Evolutionary conservation across 2,329 filamentous ascomycete species (phyloP).

Genomic region (Ustulina deusta): DNA sequence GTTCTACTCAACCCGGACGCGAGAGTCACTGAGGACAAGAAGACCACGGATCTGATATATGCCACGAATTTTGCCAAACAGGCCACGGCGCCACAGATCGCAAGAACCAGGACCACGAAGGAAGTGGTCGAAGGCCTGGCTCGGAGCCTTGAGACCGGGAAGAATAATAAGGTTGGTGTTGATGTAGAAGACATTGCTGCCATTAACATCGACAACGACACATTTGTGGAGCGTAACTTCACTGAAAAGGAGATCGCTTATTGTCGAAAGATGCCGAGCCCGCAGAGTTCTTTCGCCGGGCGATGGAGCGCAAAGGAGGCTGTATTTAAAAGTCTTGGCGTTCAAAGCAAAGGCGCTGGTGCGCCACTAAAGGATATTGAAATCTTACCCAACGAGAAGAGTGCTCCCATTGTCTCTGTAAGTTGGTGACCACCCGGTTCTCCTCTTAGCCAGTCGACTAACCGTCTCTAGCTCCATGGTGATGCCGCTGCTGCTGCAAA

Average conservation of each 20-base stretch:
- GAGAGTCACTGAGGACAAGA: conserved; percentile 87
- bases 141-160: conserved; percentile 62
- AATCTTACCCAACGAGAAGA: conserved; percentile 82
- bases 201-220: conserved; percentile 93
- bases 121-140: conserved; percentile 83
- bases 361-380: conserved; percentile 95
- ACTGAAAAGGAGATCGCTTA: conserved; percentile 86
- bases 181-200: conserved; percentile 91
- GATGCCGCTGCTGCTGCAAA: conserved; percentile 86
- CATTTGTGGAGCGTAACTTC: conserved; percentile 95
- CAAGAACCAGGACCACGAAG: conserved; percentile 72
- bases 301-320: conserved; percentile 98
- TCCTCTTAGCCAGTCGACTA: conserved; percentile 49
- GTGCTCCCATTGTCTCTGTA: conserved; percentile 87
- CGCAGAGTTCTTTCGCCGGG: conserved; percentile 92
- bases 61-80: conserved; percentile 76
- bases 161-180: conserved; percentile 85
- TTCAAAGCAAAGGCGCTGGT: conserved; percentile 86
- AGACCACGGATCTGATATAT: conserved; percentile 82
- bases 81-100: conserved; percentile 61
- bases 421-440: conserved; percentile 54
- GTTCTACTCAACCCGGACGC: conserved; percentile 96
- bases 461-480: conserved; percentile 78
- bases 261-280: conserved; percentile 81
- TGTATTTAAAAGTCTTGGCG: conserved; percentile 96